Base-by-base conservation (phyloP, 2,329 filamentous ascomycete genomes). In the Claviceps sp. region DNA sequence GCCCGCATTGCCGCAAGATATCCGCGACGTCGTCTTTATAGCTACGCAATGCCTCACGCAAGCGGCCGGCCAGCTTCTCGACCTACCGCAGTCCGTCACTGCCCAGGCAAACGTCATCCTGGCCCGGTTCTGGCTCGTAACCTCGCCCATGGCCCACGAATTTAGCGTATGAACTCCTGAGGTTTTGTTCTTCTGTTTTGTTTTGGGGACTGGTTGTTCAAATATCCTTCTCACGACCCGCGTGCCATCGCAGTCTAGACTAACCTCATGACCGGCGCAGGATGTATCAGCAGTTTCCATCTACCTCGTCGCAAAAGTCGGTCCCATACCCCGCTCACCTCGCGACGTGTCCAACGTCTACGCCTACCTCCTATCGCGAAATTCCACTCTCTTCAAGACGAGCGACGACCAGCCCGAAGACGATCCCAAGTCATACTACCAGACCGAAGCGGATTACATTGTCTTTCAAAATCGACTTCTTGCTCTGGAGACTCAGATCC, bases 291-390 rank as follows among this genome's bases (percentile, higher is more conserved):
- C 90, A 37, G 88, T 88, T 16, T 76, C 81, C 1, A 68, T 97
- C 50, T 97, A 88, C 71, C 75, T 95, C 50, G 79, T 82, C 24
- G 80, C 88, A 34, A 97, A 97, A 69, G 77, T 93, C 53, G 88
- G 89, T 24, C 79, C 87, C 3, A 75, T 80, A 48, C 85, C 89
- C 1, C 81, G 85, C 54, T 85, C 85, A 13, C 81, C 88, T 0
- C 82, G 89, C 58, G 89, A 89, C 58, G 72, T 96, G 41, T 77
- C 89, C 54, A 93, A 90, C 63, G 84, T 91, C 54, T 95, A 94
- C 68, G 77, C 81, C 41, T 95, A 91, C 66, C 81, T 97, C 5
- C 70, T 82, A 41, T 86, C 85, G 0, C 66, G 77, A 1, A 69
- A 72, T 24, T 84, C 82, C 0, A 71, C 76, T 0, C 75, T 79